Conservation (phyloP, 2,329 filamentous ascomycete species). For the Lecanosticta acicola region DNA sequence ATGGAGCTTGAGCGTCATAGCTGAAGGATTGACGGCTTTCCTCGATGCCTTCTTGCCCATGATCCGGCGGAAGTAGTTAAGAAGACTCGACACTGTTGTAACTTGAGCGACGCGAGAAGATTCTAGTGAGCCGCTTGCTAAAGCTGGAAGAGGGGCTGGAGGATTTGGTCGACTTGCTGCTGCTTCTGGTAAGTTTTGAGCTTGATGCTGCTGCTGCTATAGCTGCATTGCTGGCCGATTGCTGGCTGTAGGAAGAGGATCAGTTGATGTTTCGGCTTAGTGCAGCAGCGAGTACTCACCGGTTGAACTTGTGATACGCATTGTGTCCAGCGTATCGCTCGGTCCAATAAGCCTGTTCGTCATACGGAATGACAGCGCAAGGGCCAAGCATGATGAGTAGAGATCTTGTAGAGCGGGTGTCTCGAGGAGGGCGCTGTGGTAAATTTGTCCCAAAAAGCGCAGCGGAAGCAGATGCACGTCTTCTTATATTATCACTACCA, state of each 20-base stretch:
- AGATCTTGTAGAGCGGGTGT: too few relatives aligned
- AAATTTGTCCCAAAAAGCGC: too few relatives aligned
- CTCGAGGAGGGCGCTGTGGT: too few relatives aligned
- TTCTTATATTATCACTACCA: too few relatives aligned
- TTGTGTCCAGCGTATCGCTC: slow-evolving; percentile 9
- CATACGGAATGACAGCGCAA: slow-evolving; percentile 9
- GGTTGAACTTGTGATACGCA: slow-evolving; percentile 8
- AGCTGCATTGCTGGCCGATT: neutral
- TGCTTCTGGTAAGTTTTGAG: slow-evolving; percentile 9
- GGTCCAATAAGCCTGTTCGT: slow-evolving; percentile 14
- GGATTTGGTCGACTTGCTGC: slow-evolving; percentile 4
- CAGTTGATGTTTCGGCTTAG: neutral
- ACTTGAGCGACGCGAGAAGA: slow-evolving; percentile 8
- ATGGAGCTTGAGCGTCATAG: too few relatives aligned
- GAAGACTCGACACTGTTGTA: slow-evolving; percentile 6
- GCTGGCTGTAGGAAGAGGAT: slow-evolving; percentile 2
- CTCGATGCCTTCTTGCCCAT: neutral
- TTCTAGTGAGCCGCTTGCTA: slow-evolving; percentile 4
- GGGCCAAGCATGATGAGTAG: slow-evolving; percentile 10
- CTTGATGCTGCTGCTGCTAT: slow-evolving; percentile 1
- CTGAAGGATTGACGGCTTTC: too few relatives aligned
- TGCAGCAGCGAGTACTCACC: slow-evolving; percentile 3
- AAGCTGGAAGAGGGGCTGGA: neutral
- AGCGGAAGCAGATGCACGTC: too few relatives aligned
- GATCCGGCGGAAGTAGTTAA: neutral